A percentile compares a stretch with the other conserved stretches of the same genome.
Conservation (phyloP, 73 alveolate species). For the Blepharisma stoltei region DNA sequence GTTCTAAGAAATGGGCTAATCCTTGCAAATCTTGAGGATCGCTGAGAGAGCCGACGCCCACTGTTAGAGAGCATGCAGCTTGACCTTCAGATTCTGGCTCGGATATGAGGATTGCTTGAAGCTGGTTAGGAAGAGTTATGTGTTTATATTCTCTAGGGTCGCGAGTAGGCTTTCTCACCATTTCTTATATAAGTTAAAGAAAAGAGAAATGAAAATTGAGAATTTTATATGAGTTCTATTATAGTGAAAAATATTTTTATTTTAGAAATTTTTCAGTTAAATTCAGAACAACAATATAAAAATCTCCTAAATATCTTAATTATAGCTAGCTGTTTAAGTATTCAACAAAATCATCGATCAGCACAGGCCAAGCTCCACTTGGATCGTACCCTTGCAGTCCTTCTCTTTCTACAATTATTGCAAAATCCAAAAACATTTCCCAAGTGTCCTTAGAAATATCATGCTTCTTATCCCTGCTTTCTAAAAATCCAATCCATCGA, state of each 20-base stretch:
- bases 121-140: conserved; percentile 41
- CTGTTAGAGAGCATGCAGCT: conserved; percentile 69
- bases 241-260: too few species aligned
- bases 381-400: conserved; percentile 45
- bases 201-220: too few species aligned
- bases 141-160: conserved; percentile 34
- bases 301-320: too few species aligned
- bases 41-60: conserved; percentile 47
- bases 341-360: conserved; percentile 51
- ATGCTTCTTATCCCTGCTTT: conserved; percentile 33
- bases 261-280: too few species aligned
- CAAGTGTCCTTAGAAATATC: conserved; percentile 54
- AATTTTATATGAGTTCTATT: too few species aligned
- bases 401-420: conserved; percentile 38
- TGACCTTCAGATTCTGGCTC: conserved; percentile 59
- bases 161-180: neutral
- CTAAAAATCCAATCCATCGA: conserved; percentile 43
- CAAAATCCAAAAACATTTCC: conserved; percentile 54
- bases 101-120: conserved; percentile 54
- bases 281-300: too few species aligned
- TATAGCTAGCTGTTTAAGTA: too few species aligned
- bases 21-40: conserved; percentile 78
- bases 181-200: neutral
- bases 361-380: conserved; percentile 59
- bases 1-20: conserved; percentile 94